Conservation (phyloP, 441 rosid genomes). For the Biscutella laevigata region DNA sequence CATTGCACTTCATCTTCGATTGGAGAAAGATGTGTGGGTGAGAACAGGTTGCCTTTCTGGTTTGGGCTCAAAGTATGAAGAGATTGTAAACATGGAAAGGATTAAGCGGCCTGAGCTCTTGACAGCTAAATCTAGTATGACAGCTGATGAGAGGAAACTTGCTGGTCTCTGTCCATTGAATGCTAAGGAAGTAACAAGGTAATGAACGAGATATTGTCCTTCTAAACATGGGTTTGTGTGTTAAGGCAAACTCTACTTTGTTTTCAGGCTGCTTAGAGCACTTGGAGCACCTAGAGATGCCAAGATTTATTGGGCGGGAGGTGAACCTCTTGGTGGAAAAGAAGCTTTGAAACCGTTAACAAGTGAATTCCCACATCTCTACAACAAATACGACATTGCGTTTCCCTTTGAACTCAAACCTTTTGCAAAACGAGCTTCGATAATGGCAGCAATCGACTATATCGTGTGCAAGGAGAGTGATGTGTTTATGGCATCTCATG, state of each 20-base stretch:
- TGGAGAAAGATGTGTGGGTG: conserved; percentile 95
- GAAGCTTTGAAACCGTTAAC: conserved; percentile 63
- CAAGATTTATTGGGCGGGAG: conserved; percentile 89
- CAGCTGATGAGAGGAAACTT: conserved; percentile 60
- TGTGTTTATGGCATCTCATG: conserved; percentile 94
- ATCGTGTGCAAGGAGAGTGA: conserved; percentile 70
- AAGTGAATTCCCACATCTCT: conserved; percentile 55
- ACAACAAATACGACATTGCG: conserved; percentile 73
- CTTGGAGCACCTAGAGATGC: conserved; percentile 70
- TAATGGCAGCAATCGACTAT: conserved; percentile 81
- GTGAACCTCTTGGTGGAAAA: conserved; percentile 74
- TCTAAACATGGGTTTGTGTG: not conserved
- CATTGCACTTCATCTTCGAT: conserved; percentile 72
- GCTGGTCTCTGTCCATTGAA: conserved; percentile 90
- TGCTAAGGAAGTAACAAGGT: conserved; percentile 83
- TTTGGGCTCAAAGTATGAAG: conserved; percentile 59
- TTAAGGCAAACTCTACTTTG: not conserved
- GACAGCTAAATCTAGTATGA: conserved; percentile 76
- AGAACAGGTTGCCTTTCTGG: conserved; percentile 92
- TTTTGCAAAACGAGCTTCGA: conserved; percentile 61
- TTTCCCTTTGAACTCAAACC: conserved; percentile 71
- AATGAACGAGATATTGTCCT: not conserved
- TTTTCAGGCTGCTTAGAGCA: conserved; percentile 74
- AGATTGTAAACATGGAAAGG: conserved; percentile 58
- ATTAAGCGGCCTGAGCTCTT: conserved; percentile 75